Conservation (phyloP, 2,329 filamentous ascomycete genomes). For the Colletotrichum phormii region DNA sequence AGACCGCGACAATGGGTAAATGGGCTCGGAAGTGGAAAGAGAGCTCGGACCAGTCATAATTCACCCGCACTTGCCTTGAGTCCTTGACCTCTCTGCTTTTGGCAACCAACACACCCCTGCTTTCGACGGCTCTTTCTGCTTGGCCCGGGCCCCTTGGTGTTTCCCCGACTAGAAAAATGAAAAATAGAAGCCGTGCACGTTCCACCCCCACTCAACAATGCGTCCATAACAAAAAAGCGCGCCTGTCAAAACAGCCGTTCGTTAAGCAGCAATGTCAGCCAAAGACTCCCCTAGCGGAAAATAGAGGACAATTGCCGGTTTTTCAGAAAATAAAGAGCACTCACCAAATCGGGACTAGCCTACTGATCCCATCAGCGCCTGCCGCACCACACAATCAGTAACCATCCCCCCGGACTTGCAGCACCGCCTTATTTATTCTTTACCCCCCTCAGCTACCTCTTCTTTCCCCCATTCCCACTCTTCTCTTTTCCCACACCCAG, state of each 20-base stretch:
- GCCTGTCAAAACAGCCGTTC: slow-evolving; percentile 18
- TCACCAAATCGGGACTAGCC: slow-evolving; percentile 40
- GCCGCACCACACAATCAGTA: slow-evolving; percentile 39
- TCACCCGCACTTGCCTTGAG: background rate
- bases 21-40: background rate
- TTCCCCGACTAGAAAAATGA: slow-evolving; percentile 14
- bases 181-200: slow-evolving; percentile 22
- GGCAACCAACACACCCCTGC: slow-evolving; percentile 12
- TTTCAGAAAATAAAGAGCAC: slow-evolving; percentile 25
- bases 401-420: slow-evolving; percentile 36
- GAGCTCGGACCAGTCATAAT: slow-evolving; percentile 26
- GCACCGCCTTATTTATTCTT: slow-evolving; percentile 38
- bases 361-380: slow-evolving; percentile 34
- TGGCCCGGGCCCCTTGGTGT: background rate
- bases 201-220: slow-evolving; percentile 6
- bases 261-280: slow-evolving; percentile 23
- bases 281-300: slow-evolving; percentile 34
- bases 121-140: background rate
- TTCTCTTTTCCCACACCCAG: slow-evolving; percentile 26
- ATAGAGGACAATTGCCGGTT: slow-evolving; percentile 35
- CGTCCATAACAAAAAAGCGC: slow-evolving; percentile 18
- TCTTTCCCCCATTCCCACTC: slow-evolving; percentile 36
- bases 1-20: background rate
- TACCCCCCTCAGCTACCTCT: slow-evolving; percentile 33
- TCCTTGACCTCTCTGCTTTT: slow-evolving; percentile 2